Conservation (phyloP, 345 rosid genomes). For the Theobroma cacao region DNA sequence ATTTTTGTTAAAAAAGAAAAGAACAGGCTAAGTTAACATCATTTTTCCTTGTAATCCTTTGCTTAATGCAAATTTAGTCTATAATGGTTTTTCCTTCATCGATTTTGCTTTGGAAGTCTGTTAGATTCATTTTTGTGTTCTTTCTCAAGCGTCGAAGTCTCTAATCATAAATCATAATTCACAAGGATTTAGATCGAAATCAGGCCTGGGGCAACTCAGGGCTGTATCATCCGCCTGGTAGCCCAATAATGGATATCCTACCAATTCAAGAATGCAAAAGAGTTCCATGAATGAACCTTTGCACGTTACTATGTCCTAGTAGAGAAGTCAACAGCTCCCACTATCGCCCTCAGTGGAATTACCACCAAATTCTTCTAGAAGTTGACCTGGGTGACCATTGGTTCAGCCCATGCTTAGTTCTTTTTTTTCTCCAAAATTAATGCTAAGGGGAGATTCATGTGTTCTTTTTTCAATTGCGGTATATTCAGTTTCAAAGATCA, state of each 20-base stretch:
- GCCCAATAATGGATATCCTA: neutral
- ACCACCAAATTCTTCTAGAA: slow-evolving; percentile 14
- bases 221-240: neutral
- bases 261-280: neutral
- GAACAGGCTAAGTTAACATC: neutral
- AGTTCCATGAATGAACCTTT: neutral
- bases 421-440: neutral
- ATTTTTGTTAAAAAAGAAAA: neutral
- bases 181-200: neutral
- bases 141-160: neutral
- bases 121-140: neutral
- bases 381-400: slow-evolving; percentile 3
- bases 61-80: neutral
- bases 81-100: neutral
- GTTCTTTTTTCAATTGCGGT: neutral
- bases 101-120: neutral
- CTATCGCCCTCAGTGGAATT: slow-evolving; percentile 4
- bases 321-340: slow-evolving; percentile 10
- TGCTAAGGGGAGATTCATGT: neutral
- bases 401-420: neutral
- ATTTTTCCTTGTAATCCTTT: neutral
- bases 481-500: neutral
- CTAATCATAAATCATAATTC: neutral
- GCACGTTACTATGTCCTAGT: neutral
- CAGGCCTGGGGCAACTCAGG: neutral